A percentile compares a stretch with the other conserved stretches of the same genome.
Conservation (phyloP, 2,329 filamentous ascomycete genomes). For the Mariannaea elegans region DNA sequence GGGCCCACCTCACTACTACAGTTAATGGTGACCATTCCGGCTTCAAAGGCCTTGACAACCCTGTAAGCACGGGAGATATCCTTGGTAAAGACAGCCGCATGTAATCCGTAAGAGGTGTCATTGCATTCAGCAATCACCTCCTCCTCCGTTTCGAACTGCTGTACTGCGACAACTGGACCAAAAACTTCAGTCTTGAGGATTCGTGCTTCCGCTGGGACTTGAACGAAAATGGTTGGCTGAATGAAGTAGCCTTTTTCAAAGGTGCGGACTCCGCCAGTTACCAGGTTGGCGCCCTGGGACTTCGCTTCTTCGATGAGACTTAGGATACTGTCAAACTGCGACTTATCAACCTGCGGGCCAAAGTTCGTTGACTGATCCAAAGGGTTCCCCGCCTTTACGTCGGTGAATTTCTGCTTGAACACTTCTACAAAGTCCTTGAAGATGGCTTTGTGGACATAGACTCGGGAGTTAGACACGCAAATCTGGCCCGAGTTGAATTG, state of each 20-base stretch:
- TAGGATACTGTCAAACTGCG: conserved; percentile 1
- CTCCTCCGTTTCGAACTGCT: conserved; percentile 16
- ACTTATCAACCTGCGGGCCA: conserved; percentile 13
- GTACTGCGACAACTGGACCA: conserved; percentile 12
- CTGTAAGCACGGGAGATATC: conserved; percentile 6
- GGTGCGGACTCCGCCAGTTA: no score
- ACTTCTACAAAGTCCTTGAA: conserved; percentile 7
- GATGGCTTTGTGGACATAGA: conserved; percentile 13
- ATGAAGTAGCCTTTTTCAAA: conserved; percentile 6
- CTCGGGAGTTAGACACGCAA: conserved; percentile 4
- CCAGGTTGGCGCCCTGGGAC: no score
- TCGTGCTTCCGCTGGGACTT: conserved; percentile 3
- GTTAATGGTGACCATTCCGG: no score
- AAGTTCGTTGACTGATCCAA: not conserved
- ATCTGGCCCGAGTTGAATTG: conserved; percentile 7
- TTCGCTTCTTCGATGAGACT: conserved; percentile 1
- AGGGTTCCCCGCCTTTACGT: conserved; percentile 13
- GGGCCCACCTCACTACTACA: no score
- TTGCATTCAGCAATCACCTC: conserved; percentile 14
- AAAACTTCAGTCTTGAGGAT: conserved; percentile 14
- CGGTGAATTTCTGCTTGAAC: conserved; percentile 4
- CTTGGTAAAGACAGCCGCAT: conserved; percentile 6
- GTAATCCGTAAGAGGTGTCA: conserved; percentile 14
- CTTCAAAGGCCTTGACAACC: no score
- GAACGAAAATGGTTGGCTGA: conserved; percentile 14